A percentile compares a stretch with the other conserved stretches of the same genome.
phyloP scores from a whole-genome alignment of 2,329 filamentous ascomycete species.

The Epichloe sylvatica region DNA sequence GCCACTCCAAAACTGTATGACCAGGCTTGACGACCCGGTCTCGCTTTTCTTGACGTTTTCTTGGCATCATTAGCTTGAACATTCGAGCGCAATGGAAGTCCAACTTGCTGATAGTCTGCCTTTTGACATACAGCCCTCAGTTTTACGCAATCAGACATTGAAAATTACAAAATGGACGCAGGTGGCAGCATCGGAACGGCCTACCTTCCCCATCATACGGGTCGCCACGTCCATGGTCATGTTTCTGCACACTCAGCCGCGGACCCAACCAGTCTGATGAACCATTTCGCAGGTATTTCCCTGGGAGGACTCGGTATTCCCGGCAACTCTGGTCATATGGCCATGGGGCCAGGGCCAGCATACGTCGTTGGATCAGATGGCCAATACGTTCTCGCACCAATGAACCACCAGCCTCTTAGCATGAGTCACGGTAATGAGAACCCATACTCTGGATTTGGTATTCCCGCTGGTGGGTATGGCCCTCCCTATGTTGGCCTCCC shows the following conservation, averaged over 20 bases:
- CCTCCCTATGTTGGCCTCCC: slow-evolving; percentile 24
- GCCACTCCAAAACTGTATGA: background rate
- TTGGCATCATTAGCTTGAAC: background rate
- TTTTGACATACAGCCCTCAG: slow-evolving; percentile 13
- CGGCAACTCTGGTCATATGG: slow-evolving; percentile 15
- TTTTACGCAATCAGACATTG: slow-evolving; percentile 20
- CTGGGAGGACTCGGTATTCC: slow-evolving; percentile 22
- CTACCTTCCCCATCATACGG: slow-evolving; percentile 18
- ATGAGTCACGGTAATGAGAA: slow-evolving; percentile 22
- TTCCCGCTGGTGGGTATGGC: slow-evolving; percentile 20
- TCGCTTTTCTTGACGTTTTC: background rate
- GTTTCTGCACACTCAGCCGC: slow-evolving; percentile 16
- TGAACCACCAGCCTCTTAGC: slow-evolving; percentile 21
- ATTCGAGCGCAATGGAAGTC: background rate
- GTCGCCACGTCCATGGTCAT: slow-evolving; percentile 17
- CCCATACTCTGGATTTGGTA: slow-evolving; percentile 19
- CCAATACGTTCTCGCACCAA: slow-evolving; percentile 24
- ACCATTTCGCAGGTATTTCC: slow-evolving; percentile 24
- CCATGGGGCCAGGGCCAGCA: slow-evolving; percentile 21
- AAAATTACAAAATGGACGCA: slow-evolving; percentile 22
- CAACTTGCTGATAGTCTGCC: background rate
- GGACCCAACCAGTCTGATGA: slow-evolving; percentile 19
- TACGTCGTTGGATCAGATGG: slow-evolving; percentile 27
- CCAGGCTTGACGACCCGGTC: background rate
- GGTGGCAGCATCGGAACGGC: slow-evolving; percentile 17